Base-by-base conservation (phyloP, 768 basidiomycete genomes). In the Podaxis rugospora region DNA sequence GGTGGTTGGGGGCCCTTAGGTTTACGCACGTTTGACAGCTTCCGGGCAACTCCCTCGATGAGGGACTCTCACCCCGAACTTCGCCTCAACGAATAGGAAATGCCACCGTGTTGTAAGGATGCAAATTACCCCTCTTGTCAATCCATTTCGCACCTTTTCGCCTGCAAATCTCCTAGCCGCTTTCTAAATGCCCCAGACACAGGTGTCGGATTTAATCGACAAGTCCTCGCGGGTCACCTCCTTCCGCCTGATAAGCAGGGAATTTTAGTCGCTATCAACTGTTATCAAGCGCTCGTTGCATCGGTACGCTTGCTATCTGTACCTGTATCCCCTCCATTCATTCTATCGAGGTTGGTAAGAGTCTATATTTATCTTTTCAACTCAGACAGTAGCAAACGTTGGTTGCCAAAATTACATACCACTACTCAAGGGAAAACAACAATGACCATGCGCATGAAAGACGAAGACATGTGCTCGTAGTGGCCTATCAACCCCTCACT, bases 1-100 rank as follows among this genome's bases (percentile, higher is more conserved):
- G 46, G 56, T 49, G 46, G 35, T 49, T 49, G 56, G 56, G 35
- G 56, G 56, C n/a, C 35, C 18, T 49, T 39, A 1, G 6, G 21
- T 16, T 18, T 27, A 14, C 56, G 56, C 56, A 57, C 56, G 56
- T 57, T 57, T 50, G 56, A 57, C 46, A 39, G n/a, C 47, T 49
- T 44, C 42, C 14, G n/a, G n/a, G 42, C 16, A 44, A 44, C 13
- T 44, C 6, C 16, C 27, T 44, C 42, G 42, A 44, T 18, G 16
- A 32, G 42, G 18, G 42, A 44, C n/a, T 18, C 42, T 44, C 42
- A 18, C 42, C 14, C 42, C 42, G 6, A 44, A 16, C 42, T n/a
- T 44, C 5, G 18, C 18, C 5, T 44, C 42, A 44, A 16, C 14
- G n/a, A 42, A 42, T 14, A 18, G 25, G 47, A 49, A 23, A 23